Evolutionary conservation across 2,329 filamentous ascomycete species (phyloP).

Genomic region (Eutypa lata): DNA sequence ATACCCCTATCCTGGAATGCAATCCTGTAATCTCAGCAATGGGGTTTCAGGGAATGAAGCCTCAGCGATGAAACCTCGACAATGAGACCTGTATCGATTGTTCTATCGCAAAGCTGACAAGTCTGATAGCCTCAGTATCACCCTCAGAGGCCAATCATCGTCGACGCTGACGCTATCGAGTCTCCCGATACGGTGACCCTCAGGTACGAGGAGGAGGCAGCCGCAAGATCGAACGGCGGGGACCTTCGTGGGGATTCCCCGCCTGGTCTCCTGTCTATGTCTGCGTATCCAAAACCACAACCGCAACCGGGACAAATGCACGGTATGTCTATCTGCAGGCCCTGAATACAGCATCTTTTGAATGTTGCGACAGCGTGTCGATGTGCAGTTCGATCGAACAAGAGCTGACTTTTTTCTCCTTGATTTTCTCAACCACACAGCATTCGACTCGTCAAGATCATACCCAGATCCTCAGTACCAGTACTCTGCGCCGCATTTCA

Average conservation of each 20-base stretch:
- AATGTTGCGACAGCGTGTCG: neutral
- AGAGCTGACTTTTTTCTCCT: neutral
- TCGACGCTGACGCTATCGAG: constrained; percentile 53
- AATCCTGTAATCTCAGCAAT: neutral
- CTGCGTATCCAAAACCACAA: constrained; percentile 75
- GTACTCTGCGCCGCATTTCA: constrained; percentile 46
- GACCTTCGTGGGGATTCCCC: constrained; percentile 55
- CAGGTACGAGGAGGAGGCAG: constrained; percentile 53
- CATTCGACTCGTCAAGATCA: constrained; percentile 57
- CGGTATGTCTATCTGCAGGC: constrained; percentile 57
- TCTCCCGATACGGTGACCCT: constrained; percentile 56
- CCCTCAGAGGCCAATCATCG: constrained; percentile 53
- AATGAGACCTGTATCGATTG: too few relatives aligned
- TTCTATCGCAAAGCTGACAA: constrained; percentile 13
- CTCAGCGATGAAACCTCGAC: neutral
- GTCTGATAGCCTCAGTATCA: constrained; percentile 47
- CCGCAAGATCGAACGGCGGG: constrained; percentile 50
- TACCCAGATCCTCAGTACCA: constrained; percentile 58
- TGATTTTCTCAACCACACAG: constrained; percentile 28
- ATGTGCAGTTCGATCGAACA: neutral
- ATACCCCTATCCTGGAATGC: neutral
- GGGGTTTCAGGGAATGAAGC: too few relatives aligned
- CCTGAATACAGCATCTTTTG: constrained; percentile 1
- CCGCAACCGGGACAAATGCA: constrained; percentile 73
- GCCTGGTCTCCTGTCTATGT: constrained; percentile 67